Conservation (phyloP, 257 asterid genomes). For the Primulina tabacum region DNA sequence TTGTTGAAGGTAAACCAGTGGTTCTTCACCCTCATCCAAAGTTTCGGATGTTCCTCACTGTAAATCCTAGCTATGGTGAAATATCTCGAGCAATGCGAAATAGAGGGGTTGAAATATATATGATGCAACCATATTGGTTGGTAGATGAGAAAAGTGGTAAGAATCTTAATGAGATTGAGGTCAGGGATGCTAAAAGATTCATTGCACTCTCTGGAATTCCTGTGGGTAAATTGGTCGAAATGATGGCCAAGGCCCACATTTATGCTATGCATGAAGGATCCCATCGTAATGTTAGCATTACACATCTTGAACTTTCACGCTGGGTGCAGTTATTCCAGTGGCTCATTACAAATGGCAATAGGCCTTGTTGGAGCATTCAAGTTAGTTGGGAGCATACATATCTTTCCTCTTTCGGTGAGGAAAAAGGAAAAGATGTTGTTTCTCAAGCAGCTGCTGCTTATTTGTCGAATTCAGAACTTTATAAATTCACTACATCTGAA, state of each 20-base stretch:
- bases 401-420: constrained; percentile 84
- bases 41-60: constrained; percentile 92
- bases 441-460: constrained; percentile 43
- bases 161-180: constrained; percentile 48
- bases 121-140: constrained; percentile 76
- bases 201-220: constrained; percentile 77
- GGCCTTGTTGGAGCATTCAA: constrained; percentile 72
- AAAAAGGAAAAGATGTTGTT: constrained; percentile 55
- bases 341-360: constrained; percentile 73
- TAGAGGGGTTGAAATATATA: constrained; percentile 83
- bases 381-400: constrained; percentile 88
- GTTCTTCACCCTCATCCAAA: constrained; percentile 85
- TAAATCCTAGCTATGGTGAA: constrained; percentile 85
- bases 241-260: constrained; percentile 83
- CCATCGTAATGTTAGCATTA: constrained; percentile 49
- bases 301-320: constrained; percentile 87
- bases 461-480: constrained; percentile 41
- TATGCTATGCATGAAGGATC: constrained; percentile 71
- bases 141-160: constrained; percentile 32
- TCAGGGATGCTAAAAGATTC: constrained; percentile 69
- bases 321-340: constrained; percentile 84
- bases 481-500: constrained; percentile 37
- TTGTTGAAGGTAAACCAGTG: constrained; percentile 78
- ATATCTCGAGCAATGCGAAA: constrained; percentile 99
- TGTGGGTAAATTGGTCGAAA: constrained; percentile 57